These are phyloP conservation scores for Microsporum audouinii DNA, from an alignment of 2,329 filamentous ascomycete species.

Conservation along the genomic window DNA sequence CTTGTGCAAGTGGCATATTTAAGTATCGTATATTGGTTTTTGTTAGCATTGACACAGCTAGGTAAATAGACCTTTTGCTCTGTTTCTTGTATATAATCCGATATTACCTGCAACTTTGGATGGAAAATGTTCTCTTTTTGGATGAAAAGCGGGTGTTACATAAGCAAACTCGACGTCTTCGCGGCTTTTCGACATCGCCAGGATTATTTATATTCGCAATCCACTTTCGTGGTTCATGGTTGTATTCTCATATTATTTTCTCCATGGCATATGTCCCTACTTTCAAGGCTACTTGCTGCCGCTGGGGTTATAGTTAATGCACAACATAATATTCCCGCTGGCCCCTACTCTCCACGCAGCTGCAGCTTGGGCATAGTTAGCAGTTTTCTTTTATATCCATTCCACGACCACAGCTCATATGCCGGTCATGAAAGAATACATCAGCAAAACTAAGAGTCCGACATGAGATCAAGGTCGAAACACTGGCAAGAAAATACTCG, in stretches of 20 bases:
- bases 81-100: background rate
- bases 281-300: background rate
- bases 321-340: background rate
- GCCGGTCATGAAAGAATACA: background rate
- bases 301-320: background rate
- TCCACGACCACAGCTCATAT: background rate
- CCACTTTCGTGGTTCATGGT: no score
- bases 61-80: background rate
- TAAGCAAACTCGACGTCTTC: background rate
- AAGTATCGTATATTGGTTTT: background rate
- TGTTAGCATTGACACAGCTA: background rate
- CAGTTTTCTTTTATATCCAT: background rate
- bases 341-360: background rate
- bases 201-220: no score
- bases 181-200: no score
- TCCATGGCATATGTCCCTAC: background rate
- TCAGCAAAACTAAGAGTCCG: background rate
- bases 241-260: background rate
- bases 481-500: background rate
- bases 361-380: background rate
- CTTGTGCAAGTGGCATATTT: background rate
- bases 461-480: background rate
- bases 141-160: no score
- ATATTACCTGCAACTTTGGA: background rate
- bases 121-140: background rate